Evolutionary conservation across 345 rosid species (phyloP), one percentile per base, ranked within the genome.

Genomic region (Salix koriyanagi): DNA sequence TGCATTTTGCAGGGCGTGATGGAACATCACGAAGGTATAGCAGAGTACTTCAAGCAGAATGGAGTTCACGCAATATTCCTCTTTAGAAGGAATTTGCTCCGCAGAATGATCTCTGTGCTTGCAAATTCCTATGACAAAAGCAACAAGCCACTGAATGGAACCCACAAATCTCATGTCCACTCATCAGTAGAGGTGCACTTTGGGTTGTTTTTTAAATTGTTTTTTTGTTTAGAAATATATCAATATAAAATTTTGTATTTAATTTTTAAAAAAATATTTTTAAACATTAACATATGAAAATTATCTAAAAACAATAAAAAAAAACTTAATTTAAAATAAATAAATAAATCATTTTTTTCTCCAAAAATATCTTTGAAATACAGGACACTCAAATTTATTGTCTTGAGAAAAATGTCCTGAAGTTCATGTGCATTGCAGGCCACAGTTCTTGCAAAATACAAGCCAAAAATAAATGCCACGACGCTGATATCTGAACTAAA

Each of bases 91-190:
- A 84, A 81, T 79, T 66, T 84, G 79, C 82, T 84, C 7, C 80
- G 84, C 23, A 81, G 87, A 74, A 70, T 84, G 85, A 71, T 81
- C 67, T 84, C 84, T 18, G 72, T 84, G 5, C 30, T 61, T 32
- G 87, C 87, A 66, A 84, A 81, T 77, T 74, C 87, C 39, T 79
- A 79, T 7, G 83, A 84, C 66, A 84, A 72, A 52, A 64, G 72
- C 19, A 78, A 80, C 15, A 81, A 79, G 72, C 79, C 68, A 5
- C 72, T 84, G 14, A 81, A 79, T 21, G 83, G 87, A 73, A 84
- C 79, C 44, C 87, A 81, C 81, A 81, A 84, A 54, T 81, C 87
- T 71, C 84, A 84, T 67, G 87, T 84, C 65, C 87, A 79, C 60
- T 84, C 84, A 4, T 14, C 76, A 4, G 54, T 41, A 1, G 84